A percentile compares a stretch with the other conserved stretches of the same genome.
phyloP scores from a whole-genome alignment of 2,329 filamentous ascomycete species.

The Neocatenulostroma microsporum region DNA sequence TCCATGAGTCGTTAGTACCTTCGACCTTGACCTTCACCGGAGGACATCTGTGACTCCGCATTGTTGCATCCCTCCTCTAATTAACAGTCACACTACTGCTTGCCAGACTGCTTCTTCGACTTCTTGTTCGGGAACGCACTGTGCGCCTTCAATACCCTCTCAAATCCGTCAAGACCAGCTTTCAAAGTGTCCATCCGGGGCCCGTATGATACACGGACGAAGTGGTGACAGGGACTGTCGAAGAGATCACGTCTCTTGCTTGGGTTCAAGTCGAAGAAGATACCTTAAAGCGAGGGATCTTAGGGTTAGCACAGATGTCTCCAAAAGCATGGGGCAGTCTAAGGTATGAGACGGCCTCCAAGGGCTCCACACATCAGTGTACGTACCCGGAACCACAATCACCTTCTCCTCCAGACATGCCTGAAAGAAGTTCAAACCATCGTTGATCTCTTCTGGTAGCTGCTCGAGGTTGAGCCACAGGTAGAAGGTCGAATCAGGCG shows the following conservation, averaged over 20 bases:
- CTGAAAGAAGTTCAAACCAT: constrained; percentile 95
- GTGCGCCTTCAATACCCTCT: constrained; percentile 68
- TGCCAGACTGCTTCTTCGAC: neutral
- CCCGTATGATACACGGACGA: constrained; percentile 77
- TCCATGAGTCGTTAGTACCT: too few species aligned
- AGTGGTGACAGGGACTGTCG: constrained; percentile 87
- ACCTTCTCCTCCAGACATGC: constrained; percentile 89
- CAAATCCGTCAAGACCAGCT: constrained; percentile 75
- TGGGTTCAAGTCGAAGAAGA: constrained; percentile 96
- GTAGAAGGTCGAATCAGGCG: constrained; percentile 92
- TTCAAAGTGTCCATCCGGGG: constrained; percentile 71
- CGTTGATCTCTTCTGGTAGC: constrained; percentile 72
- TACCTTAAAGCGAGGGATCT: too few species aligned
- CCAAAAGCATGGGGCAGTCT: too few species aligned
- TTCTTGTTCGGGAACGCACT: constrained; percentile 13
- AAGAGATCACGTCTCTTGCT: constrained; percentile 83
- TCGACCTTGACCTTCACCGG: too few species aligned
- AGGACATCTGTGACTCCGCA: too few species aligned
- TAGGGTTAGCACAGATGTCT: too few species aligned
- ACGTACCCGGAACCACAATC: constrained; percentile 92
- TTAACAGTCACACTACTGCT: neutral
- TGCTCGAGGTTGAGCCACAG: constrained; percentile 63
- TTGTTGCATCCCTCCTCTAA: too few species aligned
- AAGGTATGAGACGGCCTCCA: too few species aligned
- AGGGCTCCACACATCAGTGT: too few species aligned